Evolutionary conservation across 148 eudicot genomes (phyloP).

Genomic region (Bassia scoparia): DNA sequence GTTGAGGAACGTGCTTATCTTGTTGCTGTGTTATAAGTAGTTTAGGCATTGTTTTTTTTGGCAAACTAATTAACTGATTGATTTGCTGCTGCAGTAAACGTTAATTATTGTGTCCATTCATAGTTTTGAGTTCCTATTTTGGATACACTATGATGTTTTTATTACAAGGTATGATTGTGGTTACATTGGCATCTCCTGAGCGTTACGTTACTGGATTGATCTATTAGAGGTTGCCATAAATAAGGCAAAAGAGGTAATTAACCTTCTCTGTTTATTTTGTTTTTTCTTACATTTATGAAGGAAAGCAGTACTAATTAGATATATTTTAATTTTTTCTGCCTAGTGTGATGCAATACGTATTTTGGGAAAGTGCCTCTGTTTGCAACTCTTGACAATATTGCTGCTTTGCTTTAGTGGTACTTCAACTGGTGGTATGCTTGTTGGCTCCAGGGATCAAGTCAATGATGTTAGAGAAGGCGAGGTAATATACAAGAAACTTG

Average conservation of each 20-base stretch:
- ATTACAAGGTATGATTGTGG: slow-evolving; percentile 79
- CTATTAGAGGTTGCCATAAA: slow-evolving; percentile 53
- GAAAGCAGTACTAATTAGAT: too few relatives aligned
- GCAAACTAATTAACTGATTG: background rate
- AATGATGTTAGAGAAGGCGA: slow-evolving; percentile 89
- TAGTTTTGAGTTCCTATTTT: background rate
- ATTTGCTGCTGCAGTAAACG: slow-evolving; percentile 1
- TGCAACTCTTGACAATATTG: too few relatives aligned
- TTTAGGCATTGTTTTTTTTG: background rate
- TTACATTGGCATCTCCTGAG: slow-evolving; percentile 64
- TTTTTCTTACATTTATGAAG: background rate
- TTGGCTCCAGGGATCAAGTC: slow-evolving; percentile 90
- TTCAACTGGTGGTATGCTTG: slow-evolving; percentile 99
- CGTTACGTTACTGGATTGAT: slow-evolving; percentile 70
- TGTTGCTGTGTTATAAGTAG: background rate
- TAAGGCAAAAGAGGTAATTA: slow-evolving; percentile 57
- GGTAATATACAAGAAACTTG: slow-evolving; percentile 95
- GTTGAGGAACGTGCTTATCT: background rate
- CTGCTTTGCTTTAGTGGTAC: too few relatives aligned
- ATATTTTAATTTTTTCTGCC: too few relatives aligned
- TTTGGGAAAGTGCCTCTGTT: too few relatives aligned
- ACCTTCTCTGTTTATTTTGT: background rate
- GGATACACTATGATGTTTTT: background rate
- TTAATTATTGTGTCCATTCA: background rate
- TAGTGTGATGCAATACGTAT: too few relatives aligned